These are phyloP conservation scores for Nematodospora valgi DNA, from an alignment of 805 yeast genomes.

Conservation along the genomic window DNA sequence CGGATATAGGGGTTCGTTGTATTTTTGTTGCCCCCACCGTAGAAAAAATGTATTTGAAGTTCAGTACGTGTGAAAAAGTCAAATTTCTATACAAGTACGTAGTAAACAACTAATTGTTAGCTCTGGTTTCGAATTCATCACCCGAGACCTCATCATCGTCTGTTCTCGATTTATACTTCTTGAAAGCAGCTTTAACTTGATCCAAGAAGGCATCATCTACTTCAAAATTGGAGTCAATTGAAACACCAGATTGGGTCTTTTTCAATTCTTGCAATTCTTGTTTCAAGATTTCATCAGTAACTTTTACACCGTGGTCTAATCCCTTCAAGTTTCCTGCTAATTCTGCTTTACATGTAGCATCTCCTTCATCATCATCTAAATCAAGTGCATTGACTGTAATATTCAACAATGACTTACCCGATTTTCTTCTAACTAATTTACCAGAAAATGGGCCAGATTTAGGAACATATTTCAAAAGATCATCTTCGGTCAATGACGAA, in stretches of 20 bases:
- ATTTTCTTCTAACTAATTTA: conserved; percentile 58
- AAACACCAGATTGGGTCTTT: conserved; percentile 21
- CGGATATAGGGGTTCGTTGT: not conserved
- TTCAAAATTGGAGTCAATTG: conserved; percentile 26
- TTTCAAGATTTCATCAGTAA: conserved; percentile 11
- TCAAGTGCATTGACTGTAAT: conserved; percentile 67
- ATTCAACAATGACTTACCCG: conserved; percentile 70
- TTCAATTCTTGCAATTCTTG: conserved; percentile 16
- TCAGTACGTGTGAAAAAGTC: not conserved
- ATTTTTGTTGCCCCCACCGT: not conserved
- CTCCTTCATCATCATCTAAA: conserved; percentile 50
- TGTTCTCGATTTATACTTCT: conserved; percentile 23
- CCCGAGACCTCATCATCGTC: conserved; percentile 41
- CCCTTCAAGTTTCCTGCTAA: conserved; percentile 6
- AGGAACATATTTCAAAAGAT: conserved; percentile 41
- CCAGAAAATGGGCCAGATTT: conserved; percentile 50
- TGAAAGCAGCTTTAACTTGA: conserved; percentile 35
- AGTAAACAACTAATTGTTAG: not conserved
- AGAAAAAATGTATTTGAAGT: not conserved
- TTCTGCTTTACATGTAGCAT: conserved; percentile 16
- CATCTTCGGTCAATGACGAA: conserved; percentile 12
- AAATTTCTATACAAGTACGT: too few species aligned
- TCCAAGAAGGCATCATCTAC: conserved; percentile 30
- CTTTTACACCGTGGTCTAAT: conserved; percentile 7
- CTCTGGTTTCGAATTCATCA: conserved; percentile 57